Conservation (phyloP, 2,329 filamentous ascomycete species). For the Claviceps africana region DNA sequence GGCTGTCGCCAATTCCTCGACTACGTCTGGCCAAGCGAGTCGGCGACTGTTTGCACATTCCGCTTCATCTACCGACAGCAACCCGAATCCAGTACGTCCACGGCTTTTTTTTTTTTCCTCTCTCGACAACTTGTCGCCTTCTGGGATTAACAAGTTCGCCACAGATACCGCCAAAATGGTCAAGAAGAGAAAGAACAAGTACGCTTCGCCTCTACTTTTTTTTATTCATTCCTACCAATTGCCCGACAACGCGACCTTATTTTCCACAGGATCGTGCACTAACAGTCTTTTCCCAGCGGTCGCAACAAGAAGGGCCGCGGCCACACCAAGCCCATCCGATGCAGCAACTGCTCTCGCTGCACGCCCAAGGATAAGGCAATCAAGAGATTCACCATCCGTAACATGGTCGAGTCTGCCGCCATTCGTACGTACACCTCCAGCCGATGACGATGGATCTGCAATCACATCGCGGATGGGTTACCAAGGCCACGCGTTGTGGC, state of each 20-base stretch:
- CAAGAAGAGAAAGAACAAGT: conserved; percentile 62
- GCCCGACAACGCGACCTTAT: background rate
- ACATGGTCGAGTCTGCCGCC: conserved; percentile 99
- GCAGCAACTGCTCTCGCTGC: conserved; percentile 63
- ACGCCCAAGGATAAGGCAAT: conserved; percentile 99
- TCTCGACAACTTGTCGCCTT: conserved; percentile 7
- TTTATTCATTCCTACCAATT: background rate
- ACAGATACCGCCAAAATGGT: conserved; percentile 50
- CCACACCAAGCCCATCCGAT: conserved; percentile 97
- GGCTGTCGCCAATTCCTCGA: conserved; percentile 2
- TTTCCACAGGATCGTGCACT: conserved; percentile 8
- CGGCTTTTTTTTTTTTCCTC: conserved; percentile 5
- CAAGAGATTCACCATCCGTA: conserved; percentile 99
- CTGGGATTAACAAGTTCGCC: conserved; percentile 20
- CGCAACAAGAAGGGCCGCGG: conserved; percentile 99
- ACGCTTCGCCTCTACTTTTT: conserved; percentile 17
- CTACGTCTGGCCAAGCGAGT: conserved; percentile 5
- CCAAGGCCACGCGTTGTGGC: conserved; percentile 3
- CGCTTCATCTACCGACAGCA: background rate
- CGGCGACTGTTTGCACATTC: conserved; percentile 6
- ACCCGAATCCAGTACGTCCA: background rate
- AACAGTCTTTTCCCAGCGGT: conserved; percentile 45
- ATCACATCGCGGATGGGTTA: background rate
- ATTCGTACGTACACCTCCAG: conserved; percentile 63
- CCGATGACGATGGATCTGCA: background rate